Percentiles rank a stretch among this genome's conserved stretches.
Conservation (phyloP, 1,284 basidiomycete genomes). For the Sanghuangporus sanghuang region DNA sequence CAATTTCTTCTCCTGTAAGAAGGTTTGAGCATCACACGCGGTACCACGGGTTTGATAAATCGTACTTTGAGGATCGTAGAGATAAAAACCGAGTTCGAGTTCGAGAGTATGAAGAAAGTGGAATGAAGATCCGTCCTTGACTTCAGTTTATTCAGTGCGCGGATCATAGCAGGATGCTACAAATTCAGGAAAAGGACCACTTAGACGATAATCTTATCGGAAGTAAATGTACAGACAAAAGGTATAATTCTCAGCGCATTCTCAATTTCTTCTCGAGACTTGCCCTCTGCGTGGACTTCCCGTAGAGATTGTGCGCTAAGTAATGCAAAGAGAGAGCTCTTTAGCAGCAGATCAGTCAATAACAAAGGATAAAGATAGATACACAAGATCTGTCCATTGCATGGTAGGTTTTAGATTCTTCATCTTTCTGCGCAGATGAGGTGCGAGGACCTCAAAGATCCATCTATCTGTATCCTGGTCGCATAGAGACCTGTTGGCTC, state of each 20-base stretch:
- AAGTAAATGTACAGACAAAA: constrained; percentile 65
- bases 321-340: background rate
- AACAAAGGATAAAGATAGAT: constrained; percentile 27
- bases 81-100: constrained; percentile 93
- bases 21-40: background rate
- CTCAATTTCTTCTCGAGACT: constrained; percentile 73
- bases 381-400: constrained; percentile 97
- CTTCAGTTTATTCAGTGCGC: constrained; percentile 79
- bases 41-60: background rate
- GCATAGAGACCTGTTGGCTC: constrained; percentile 63
- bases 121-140: constrained; percentile 55
- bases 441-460: constrained; percentile 89
- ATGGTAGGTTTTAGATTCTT: constrained; percentile 60
- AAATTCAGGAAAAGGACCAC: constrained; percentile 63
- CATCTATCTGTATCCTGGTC: constrained; percentile 98
- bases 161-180: constrained; percentile 95
- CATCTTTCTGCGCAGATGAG: constrained; percentile 81
- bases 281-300: constrained; percentile 66
- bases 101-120: constrained; percentile 88
- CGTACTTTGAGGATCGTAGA: constrained; percentile 78
- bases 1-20: constrained; percentile 55
- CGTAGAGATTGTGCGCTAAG: constrained; percentile 61
- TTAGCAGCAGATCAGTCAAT: background rate
- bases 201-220: background rate
- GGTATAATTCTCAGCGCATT: constrained; percentile 78